These are phyloP conservation scores for Thielaviopsis euricoi DNA, from an alignment of 2,329 filamentous ascomycete species.

Conservation along the genomic window DNA sequence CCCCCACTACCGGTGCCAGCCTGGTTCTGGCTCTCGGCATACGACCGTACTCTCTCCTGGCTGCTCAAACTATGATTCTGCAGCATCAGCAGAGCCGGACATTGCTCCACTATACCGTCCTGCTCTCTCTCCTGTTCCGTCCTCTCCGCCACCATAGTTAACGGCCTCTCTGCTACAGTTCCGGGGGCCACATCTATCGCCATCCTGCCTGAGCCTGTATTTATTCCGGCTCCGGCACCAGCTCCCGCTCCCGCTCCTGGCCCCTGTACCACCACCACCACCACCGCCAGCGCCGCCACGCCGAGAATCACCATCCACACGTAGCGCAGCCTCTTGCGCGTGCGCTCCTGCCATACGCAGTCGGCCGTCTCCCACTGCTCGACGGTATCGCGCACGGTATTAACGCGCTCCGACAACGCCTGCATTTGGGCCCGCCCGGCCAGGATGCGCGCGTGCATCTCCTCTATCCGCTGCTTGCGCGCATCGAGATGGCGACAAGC, in stretches of 20 bases:
- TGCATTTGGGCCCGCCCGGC: constrained; percentile 42
- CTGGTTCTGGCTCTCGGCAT: neutral
- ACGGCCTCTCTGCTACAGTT: neutral
- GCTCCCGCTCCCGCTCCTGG: neutral
- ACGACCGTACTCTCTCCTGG: neutral
- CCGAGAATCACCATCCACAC: constrained; percentile 44
- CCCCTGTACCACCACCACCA: constrained; percentile 21
- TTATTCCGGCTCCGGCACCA: neutral
- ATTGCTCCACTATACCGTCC: neutral
- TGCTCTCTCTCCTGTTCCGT: neutral
- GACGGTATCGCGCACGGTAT: constrained; percentile 44
- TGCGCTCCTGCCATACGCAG: constrained; percentile 50
- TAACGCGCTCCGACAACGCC: constrained; percentile 44
- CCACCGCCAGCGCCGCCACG: constrained; percentile 29
- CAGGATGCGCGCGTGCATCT: constrained; percentile 44
- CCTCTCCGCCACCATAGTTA: neutral
- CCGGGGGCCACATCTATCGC: neutral
- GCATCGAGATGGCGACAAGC: constrained; percentile 44
- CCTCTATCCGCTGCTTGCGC: constrained; percentile 46
- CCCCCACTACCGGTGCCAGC: neutral
- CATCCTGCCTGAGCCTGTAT: no score
- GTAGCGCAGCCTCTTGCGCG: constrained; percentile 42
- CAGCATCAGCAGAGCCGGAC: neutral
- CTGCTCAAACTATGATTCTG: neutral
- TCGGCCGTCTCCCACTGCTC: constrained; percentile 53